Percentiles rank a stretch among this genome's conserved stretches.
Conservation (phyloP, 768 basidiomycete genomes). For the Mycena venus region DNA sequence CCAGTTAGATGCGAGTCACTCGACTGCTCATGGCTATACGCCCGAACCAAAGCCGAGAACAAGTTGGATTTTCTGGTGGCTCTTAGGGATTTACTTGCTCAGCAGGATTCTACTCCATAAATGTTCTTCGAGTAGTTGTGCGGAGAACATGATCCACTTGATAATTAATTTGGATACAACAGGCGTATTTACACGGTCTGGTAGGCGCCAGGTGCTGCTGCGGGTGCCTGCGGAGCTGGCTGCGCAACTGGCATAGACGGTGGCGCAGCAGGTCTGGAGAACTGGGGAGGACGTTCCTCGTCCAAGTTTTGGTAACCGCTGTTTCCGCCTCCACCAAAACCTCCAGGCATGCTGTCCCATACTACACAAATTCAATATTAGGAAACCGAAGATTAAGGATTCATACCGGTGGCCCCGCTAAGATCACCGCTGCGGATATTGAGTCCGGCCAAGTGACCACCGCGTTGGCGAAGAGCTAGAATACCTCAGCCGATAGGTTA, state of each 20-base stretch:
- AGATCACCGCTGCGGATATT: slow-evolving; percentile 61
- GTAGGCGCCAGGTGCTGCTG: slow-evolving; percentile 56
- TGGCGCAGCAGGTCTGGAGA: slow-evolving; percentile 36
- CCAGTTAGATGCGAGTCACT: slow-evolving; percentile 82
- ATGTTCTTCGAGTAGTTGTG: background rate
- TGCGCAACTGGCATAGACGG: slow-evolving; percentile 32
- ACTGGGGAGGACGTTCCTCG: slow-evolving; percentile 55
- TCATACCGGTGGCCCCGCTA: slow-evolving; percentile 69
- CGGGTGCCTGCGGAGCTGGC: slow-evolving; percentile 33
- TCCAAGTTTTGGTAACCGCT: slow-evolving; percentile 77
- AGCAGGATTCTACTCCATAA: background rate
- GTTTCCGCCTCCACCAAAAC: slow-evolving; percentile 67
- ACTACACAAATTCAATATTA: slow-evolving; percentile 53
- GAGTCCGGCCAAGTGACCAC: slow-evolving; percentile 66
- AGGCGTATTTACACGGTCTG: slow-evolving; percentile 56
- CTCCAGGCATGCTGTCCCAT: slow-evolving; percentile 82
- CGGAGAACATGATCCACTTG: background rate
- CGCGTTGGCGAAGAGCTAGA: slow-evolving; percentile 66
- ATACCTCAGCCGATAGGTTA: background rate
- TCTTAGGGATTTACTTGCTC: slow-evolving; percentile 31
- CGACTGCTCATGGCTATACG: slow-evolving; percentile 89
- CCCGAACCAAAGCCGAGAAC: slow-evolving; percentile 71
- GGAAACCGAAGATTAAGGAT: background rate
- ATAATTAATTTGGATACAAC: slow-evolving; percentile 15
- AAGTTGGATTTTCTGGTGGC: slow-evolving; percentile 51